phyloP scores from a whole-genome alignment of 1,139 yeast genomes.

The Candida sanyaensis region DNA sequence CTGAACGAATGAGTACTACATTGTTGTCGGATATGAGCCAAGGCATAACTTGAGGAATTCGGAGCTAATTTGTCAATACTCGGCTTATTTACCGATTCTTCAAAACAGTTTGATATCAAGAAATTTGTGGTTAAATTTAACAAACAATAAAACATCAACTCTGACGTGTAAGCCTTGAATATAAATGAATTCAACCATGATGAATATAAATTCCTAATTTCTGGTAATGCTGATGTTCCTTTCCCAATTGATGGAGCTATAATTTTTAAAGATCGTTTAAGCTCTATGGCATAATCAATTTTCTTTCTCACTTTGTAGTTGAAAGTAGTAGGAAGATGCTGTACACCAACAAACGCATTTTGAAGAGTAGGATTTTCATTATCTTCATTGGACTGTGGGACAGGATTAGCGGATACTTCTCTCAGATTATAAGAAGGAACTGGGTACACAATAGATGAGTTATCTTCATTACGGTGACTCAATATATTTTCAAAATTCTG shows the following conservation, averaged over 20 bases:
- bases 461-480: conserved; percentile 20
- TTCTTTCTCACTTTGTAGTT: conserved; percentile 4
- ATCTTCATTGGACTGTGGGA: background rate
- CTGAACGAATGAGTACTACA: conserved; percentile 22
- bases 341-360: conserved; percentile 15
- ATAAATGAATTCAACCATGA: conserved; percentile 39
- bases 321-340: conserved; percentile 16
- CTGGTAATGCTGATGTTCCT: conserved; percentile 31
- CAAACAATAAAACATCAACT: conserved; percentile 40
- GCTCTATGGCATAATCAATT: conserved; percentile 19
- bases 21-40: conserved; percentile 5
- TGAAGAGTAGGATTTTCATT: background rate
- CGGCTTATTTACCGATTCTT: conserved; percentile 14
- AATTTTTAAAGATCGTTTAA: conserved; percentile 13
- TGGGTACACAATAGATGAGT: conserved; percentile 43
- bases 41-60: conserved; percentile 1
- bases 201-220: conserved; percentile 34
- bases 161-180: conserved; percentile 23
- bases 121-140: conserved; percentile 44
- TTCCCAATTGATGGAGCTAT: conserved; percentile 24
- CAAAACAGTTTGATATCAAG: conserved; percentile 35
- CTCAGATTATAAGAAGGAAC: conserved; percentile 14
- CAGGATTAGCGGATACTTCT: background rate
- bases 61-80: conserved; percentile 4
- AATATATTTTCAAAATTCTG: conserved; percentile 33